Evolutionary conservation across 306 rosid species (phyloP).

Genomic region (Parietaria judaica): DNA sequence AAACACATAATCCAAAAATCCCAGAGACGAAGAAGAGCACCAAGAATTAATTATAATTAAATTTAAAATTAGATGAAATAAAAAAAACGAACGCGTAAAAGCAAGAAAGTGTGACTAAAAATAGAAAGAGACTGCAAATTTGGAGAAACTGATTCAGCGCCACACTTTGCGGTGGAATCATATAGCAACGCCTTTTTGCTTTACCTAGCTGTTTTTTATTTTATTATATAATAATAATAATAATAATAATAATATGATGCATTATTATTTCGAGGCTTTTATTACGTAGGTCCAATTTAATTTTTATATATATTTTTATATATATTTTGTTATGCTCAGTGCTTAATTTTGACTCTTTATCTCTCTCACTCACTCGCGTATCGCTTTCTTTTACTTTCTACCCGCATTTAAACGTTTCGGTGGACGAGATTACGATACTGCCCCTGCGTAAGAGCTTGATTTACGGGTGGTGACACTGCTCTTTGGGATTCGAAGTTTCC

Average conservation of each 20-base stretch:
- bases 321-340: too few relatives aligned
- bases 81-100: slow-evolving; percentile 28
- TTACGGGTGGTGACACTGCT: slow-evolving; percentile 15
- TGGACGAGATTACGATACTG: slow-evolving; percentile 20
- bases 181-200: background rate
- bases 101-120: slow-evolving; percentile 15
- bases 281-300: too few relatives aligned
- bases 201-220: slow-evolving; percentile 4
- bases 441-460: slow-evolving; percentile 1
- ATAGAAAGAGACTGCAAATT: slow-evolving; percentile 12
- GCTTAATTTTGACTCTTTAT: too few relatives aligned
- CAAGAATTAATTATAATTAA: background rate
- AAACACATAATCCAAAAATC: background rate
- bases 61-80: background rate
- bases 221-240: background rate
- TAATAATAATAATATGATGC: background rate
- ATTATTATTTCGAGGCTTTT: too few relatives aligned
- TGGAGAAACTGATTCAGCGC: slow-evolving; percentile 26
- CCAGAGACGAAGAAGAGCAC: background rate
- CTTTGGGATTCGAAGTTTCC: background rate
- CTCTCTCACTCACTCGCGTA: slow-evolving; percentile 1
- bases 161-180: slow-evolving; percentile 27
- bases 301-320: too few relatives aligned
- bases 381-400: background rate
- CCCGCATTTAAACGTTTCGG: slow-evolving; percentile 53